Base-by-base conservation (phyloP, 139 green algal species). In the Tetraselmis striata region DNA sequence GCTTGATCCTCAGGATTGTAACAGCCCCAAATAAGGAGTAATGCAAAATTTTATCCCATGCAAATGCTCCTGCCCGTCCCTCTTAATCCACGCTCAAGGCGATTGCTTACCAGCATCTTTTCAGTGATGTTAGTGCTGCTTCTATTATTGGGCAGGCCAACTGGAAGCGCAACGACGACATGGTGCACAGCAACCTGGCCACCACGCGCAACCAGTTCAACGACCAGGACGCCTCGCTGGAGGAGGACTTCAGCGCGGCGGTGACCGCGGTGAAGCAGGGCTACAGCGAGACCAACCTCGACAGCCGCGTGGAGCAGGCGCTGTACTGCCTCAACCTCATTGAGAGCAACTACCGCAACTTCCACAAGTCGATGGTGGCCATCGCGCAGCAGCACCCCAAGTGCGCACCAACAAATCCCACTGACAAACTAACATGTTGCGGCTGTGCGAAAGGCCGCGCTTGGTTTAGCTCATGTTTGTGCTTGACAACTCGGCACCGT, bases 241-340 rank as follows among this genome's bases (percentile, higher is more conserved):
- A 89, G 58, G 81, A 67, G 45, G 45, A 18, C 45, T 67, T 67
- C 45, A 67, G 45, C 45, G 11, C 75, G 26, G 90, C 90, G 1
- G 79, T 92, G 24, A 81, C 59, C 18, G 83, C 83, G 2, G 84
- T 94, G 28, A 84, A 81, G n/a, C 87, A 90, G 77, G 89, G 85
- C 59, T 81, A 59, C n/a, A 88, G 78, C 59, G 90, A 93, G 83
- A 28, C n/a, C 2, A 32, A 76, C 2, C 81, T 93, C 30, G 88
- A 93, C 75, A 78, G 79, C 24, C 45, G 78, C 0, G 84, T 91
- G 67, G 59, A 45, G 1, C 75, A 77, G 24, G 87, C 89, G 1
- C 74, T 92, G 77, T n/a, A 77, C 2, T 29, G 74, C 0, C 81
- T 92, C 77, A 79, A 87, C 30, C 81, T 59, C 59, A 81, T 86